Percentiles rank a stretch among this genome's conserved stretches.
Conservation (phyloP, 345 rosid species). For the Melaleuca quinquenervia region DNA sequence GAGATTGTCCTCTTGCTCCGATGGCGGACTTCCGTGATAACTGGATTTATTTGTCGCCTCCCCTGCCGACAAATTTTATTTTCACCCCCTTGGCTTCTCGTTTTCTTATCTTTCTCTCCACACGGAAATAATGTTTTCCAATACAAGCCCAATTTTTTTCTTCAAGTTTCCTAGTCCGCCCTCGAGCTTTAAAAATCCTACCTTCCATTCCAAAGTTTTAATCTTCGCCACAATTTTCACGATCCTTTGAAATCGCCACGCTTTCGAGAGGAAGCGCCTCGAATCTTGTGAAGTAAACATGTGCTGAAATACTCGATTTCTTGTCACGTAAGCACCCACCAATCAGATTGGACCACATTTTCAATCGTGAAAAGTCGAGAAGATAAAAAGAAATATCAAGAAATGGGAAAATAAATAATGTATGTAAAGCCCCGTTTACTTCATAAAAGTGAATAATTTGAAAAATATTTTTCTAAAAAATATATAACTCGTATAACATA, state of each 20-base stretch:
- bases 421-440: too few species aligned
- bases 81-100: background rate
- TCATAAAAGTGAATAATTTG: too few species aligned
- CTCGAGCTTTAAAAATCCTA: background rate
- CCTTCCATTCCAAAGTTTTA: background rate
- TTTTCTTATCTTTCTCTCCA: background rate
- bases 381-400: background rate
- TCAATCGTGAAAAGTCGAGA: background rate
- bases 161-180: background rate
- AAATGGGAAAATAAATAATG: background rate
- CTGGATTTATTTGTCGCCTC: background rate
- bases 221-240: background rate
- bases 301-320: background rate
- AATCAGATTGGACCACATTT: background rate
- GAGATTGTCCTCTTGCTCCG: background rate
- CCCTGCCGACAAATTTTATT: background rate
- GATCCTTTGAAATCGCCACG: background rate
- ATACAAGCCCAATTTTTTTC: background rate
- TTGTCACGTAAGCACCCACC: background rate
- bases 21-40: background rate
- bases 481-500: too few species aligned
- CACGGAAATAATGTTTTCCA: background rate
- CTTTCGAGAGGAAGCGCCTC: too few species aligned
- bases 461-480: too few species aligned
- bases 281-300: background rate